Evolutionary conservation across 2,329 filamentous ascomycete genomes (phyloP).

Genomic region (Fusarium pilosicola): DNA sequence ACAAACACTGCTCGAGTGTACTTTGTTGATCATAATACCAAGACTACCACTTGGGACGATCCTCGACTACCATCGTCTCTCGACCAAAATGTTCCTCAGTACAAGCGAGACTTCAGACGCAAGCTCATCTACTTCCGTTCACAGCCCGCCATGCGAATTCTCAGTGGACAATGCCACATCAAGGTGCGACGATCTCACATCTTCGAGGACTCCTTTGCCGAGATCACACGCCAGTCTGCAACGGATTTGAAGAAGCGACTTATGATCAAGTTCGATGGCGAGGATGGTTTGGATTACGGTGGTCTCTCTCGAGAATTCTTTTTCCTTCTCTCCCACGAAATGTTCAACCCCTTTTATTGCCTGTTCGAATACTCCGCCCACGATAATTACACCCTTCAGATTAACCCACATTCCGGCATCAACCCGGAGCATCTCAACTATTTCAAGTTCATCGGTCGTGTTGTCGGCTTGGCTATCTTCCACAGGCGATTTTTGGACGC

Average conservation of each 20-base stretch:
- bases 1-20: conserved; percentile 98
- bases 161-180: conserved; percentile 97
- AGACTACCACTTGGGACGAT: conserved; percentile 99
- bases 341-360: conserved; percentile 99
- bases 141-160: conserved; percentile 93
- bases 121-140: conserved; percentile 99
- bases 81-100: conserved; percentile 98
- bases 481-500: conserved; percentile 96
- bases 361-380: conserved; percentile 99
- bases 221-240: conserved; percentile 96
- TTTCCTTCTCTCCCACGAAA: conserved; percentile 98
- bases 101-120: conserved; percentile 97
- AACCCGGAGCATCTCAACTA: conserved; percentile 99
- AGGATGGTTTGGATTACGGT: conserved; percentile 97
- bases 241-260: conserved; percentile 96
- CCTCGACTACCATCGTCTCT: conserved; percentile 93
- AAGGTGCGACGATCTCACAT: conserved; percentile 97
- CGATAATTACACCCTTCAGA: conserved; percentile 99
- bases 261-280: conserved; percentile 99
- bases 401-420: conserved; percentile 98
- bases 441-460: conserved; percentile 99
- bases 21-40: conserved; percentile 99
- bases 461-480: conserved; percentile 97
- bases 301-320: conserved; percentile 99
- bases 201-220: conserved; percentile 98